These are phyloP conservation scores for Carex pumila DNA, from an alignment of 176 grass and related monocot species.

Conservation along the genomic window DNA sequence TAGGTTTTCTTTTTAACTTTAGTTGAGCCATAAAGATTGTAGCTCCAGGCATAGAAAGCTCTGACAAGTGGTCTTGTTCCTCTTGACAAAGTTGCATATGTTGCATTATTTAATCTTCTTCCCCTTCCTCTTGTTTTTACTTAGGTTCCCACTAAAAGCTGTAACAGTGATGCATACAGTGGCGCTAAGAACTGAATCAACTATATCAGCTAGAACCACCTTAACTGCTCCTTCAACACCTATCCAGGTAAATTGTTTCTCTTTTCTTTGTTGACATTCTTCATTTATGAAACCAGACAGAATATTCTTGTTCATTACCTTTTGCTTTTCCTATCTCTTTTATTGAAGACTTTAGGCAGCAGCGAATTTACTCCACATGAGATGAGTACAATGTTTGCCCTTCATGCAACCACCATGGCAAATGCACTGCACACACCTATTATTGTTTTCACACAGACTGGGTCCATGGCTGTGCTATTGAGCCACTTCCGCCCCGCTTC, in stretches of 20 bases:
- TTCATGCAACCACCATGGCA: conserved; percentile 86
- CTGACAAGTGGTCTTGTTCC: not conserved
- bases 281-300: not conserved
- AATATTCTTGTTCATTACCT: not conserved
- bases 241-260: conserved; percentile 35
- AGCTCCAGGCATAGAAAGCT: not conserved
- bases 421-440: conserved; percentile 73
- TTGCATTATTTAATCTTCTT: not conserved
- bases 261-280: not conserved
- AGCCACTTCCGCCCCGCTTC: conserved; percentile 84
- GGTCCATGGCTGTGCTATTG: conserved; percentile 87
- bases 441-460: conserved; percentile 94
- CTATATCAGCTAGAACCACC: conserved; percentile 36
- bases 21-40: not conserved
- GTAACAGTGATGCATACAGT: conserved; percentile 97
- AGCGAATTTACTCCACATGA: conserved; percentile 52
- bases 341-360: conserved; percentile 37
- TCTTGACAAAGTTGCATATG: not conserved
- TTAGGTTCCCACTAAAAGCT: conserved; percentile 91
- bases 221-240: conserved; percentile 35
- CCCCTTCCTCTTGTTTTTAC: not conserved
- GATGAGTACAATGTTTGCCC: conserved; percentile 86
- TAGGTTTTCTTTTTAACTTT: not conserved
- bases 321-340: conserved; percentile 19
- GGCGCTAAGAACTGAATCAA: conserved; percentile 86